Conservation (phyloP, 192 early-diverging fungal genomes). For the Nowakowskiella sp. region DNA sequence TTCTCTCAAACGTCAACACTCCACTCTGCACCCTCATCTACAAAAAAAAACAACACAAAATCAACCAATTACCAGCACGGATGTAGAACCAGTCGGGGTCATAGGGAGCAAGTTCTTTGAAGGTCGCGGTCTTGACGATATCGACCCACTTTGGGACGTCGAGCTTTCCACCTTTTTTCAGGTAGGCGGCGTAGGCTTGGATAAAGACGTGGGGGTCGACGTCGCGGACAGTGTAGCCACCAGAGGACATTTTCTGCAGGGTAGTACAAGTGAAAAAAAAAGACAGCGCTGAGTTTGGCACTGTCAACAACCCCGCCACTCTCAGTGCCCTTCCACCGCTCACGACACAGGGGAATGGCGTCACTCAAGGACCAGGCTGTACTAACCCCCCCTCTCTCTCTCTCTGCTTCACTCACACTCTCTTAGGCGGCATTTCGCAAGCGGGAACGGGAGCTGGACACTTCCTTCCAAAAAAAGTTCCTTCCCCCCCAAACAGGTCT, state of each 20-base stretch:
- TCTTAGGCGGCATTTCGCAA: too few relatives aligned
- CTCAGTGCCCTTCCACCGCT: too few relatives aligned
- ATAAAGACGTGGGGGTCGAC: conserved; percentile 92
- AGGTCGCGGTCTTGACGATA: conserved; percentile 93
- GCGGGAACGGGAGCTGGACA: too few relatives aligned
- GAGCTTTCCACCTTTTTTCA: conserved; percentile 98
- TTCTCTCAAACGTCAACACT: background rate
- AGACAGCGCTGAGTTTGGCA: too few relatives aligned
- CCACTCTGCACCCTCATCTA: background rate
- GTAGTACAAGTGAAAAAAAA: too few relatives aligned
- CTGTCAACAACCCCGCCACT: too few relatives aligned
- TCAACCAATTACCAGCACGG: conserved; percentile 68
- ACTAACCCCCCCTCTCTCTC: too few relatives aligned
- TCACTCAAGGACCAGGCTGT: too few relatives aligned
- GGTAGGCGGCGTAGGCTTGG: conserved; percentile 97
- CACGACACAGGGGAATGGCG: too few relatives aligned
- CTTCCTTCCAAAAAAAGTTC: too few relatives aligned
- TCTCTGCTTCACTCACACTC: too few relatives aligned
- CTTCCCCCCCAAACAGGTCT: too few relatives aligned
- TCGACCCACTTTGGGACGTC: conserved; percentile 99
- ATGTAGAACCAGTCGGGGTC: conserved; percentile 99
- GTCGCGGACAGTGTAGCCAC: conserved; percentile 92
- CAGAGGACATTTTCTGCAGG: conserved; percentile 14
- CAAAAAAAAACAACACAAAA: background rate
- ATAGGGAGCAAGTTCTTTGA: conserved; percentile 96